These are phyloP conservation scores for Colletotrichum lini DNA, from an alignment of 2,329 filamentous ascomycete species.

Conservation along the genomic window DNA sequence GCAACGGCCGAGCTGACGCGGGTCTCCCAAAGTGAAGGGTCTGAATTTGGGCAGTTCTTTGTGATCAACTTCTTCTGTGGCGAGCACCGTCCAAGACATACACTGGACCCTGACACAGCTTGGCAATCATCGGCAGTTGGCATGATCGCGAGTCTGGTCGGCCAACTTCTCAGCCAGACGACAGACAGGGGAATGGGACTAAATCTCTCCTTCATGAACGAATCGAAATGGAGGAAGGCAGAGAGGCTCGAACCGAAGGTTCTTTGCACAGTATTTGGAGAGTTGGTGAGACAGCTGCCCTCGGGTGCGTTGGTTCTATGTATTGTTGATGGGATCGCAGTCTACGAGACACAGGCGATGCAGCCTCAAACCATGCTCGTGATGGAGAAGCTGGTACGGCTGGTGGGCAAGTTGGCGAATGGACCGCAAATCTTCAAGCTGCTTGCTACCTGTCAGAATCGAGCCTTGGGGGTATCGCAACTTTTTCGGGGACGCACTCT, in stretches of 20 bases:
- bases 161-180: constrained; percentile 16
- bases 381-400: background rate
- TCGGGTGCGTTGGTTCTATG: background rate
- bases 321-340: constrained; percentile 2
- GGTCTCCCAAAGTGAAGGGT: background rate
- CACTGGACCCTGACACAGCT: background rate
- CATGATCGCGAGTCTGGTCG: constrained; percentile 11
- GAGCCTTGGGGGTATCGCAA: background rate
- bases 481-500: background rate
- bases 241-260: background rate
- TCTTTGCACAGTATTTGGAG: background rate
- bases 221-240: constrained; percentile 4
- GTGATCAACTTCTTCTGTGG: constrained; percentile 13
- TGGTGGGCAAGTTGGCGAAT: background rate
- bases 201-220: background rate
- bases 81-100: background rate
- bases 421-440: constrained; percentile 5
- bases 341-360: background rate
- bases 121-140: background rate
- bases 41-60: background rate
- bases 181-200: background rate
- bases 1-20: constrained; percentile 24
- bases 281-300: constrained; percentile 13
- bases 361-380: background rate
- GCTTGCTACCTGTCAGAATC: background rate